Evolutionary conservation across 306 rosid species (phyloP).

Genomic region (Cucurbita maxima): DNA sequence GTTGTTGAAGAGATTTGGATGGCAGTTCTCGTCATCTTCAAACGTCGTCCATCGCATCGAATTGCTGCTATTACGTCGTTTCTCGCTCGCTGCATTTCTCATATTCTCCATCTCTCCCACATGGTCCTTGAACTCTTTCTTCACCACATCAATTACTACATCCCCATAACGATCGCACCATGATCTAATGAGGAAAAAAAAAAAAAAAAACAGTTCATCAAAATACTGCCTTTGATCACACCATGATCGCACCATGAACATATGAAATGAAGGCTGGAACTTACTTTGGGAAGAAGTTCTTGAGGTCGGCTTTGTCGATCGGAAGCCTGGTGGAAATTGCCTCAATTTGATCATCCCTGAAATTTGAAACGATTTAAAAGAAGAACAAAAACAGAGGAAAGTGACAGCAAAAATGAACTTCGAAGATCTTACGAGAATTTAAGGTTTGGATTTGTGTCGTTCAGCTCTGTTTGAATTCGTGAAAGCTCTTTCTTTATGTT

Average conservation of each 20-base stretch:
- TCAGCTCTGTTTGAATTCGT: conserved; percentile 61
- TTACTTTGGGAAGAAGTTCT: conserved; percentile 41
- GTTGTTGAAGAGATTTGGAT: conserved; percentile 51
- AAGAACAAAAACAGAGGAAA: neutral
- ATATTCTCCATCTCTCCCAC: conserved; percentile 62
- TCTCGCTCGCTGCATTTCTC: conserved; percentile 41
- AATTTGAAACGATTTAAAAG: neutral
- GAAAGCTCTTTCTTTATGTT: conserved; percentile 68
- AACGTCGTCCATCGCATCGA: conserved; percentile 60
- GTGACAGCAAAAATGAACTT: neutral
- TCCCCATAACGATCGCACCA: conserved; percentile 71
- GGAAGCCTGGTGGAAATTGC: conserved; percentile 49
- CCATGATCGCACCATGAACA: too few relatives aligned
- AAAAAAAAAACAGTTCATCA: neutral
- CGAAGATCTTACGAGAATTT: conserved; percentile 37
- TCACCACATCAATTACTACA: conserved; percentile 63
- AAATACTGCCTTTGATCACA: neutral
- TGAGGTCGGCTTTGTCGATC: conserved; percentile 38
- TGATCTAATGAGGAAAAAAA: conserved; percentile 25
- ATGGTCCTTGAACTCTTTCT: conserved; percentile 65
- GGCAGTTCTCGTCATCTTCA: conserved; percentile 62
- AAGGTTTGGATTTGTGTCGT: conserved; percentile 60
- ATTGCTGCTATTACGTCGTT: conserved; percentile 22
- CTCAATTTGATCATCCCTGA: conserved; percentile 42
- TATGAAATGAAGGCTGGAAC: neutral